phyloP scores from a whole-genome alignment of 768 basidiomycete genomes.

The Kwoniella mangroviensis region DNA sequence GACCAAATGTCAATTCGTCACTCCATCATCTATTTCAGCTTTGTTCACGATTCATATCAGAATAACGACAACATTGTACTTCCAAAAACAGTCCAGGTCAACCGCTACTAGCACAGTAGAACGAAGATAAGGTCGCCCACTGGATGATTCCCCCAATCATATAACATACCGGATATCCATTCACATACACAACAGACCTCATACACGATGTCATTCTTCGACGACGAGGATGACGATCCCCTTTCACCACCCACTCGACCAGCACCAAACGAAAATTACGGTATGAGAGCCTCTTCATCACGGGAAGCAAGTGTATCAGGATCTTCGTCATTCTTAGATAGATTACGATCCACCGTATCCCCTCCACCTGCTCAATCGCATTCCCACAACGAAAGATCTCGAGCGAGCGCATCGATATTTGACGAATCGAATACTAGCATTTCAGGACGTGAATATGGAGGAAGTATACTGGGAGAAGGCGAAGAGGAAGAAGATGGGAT shows the following conservation, averaged over 20 bases:
- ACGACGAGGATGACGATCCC: conserved; percentile 16
- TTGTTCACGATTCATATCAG: too few relatives aligned
- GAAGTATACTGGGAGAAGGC: not conserved
- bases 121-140: too few relatives aligned
- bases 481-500: conserved; percentile 4
- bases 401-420: conserved; percentile 19
- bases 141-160: too few relatives aligned
- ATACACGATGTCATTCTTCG: conserved; percentile 18
- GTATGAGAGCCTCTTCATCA: conserved; percentile 3
- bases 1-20: too few relatives aligned
- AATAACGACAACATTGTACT: too few relatives aligned
- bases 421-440: not conserved
- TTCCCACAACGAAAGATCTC: conserved; percentile 1
- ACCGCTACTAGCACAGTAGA: too few relatives aligned
- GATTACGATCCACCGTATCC: conserved; percentile 22
- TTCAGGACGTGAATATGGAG: not conserved
- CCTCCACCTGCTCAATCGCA: not conserved
- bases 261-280: not conserved
- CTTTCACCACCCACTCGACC: not conserved
- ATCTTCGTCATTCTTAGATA: conserved; percentile 21
- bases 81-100: too few relatives aligned
- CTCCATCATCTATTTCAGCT: too few relatives aligned
- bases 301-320: conserved; percentile 12
- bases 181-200: not conserved
- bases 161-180: not conserved